Conservation (phyloP, 371 early-diverging fungal genomes). For the Dinochytrium kinnereticum region DNA sequence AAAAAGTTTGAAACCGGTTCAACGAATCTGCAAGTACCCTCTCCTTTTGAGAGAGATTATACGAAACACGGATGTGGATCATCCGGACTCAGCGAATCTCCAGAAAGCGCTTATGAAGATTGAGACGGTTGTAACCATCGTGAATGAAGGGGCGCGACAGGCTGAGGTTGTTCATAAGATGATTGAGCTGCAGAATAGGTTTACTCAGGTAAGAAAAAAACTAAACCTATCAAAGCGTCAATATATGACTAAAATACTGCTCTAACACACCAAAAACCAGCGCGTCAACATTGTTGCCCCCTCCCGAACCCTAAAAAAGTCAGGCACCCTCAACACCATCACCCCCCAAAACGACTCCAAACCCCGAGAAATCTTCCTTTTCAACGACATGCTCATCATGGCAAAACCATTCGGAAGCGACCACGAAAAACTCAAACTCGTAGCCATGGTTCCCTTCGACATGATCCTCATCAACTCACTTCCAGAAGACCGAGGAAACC, state of each 20-base stretch:
- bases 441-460: conserved; percentile 53
- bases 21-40: conserved; percentile 98
- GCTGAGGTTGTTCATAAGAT: conserved; percentile 53
- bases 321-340: conserved; percentile 41
- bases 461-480: conserved; percentile 49
- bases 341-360: conserved; percentile 37
- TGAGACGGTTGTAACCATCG: conserved; percentile 56
- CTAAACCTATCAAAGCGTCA: not conserved
- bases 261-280: conserved; percentile 26
- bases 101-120: conserved; percentile 47
- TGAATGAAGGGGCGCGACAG: conserved; percentile 56
- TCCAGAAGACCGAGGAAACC: conserved; percentile 24
- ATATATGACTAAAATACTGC: not conserved
- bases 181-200: conserved; percentile 51
- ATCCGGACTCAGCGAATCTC: conserved; percentile 48
- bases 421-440: conserved; percentile 47
- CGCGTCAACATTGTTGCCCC: conserved; percentile 50
- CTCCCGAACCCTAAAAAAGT: conserved; percentile 48
- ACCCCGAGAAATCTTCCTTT: conserved; percentile 53
- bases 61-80: conserved; percentile 46
- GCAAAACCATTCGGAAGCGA: conserved; percentile 39
- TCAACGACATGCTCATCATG: conserved; percentile 56
- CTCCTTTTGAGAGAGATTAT: conserved; percentile 69
- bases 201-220: conserved; percentile 38
- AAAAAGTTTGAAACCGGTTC: conserved; percentile 88